A percentile compares a stretch with the other conserved stretches of the same genome.
Conservation (phyloP, 2,329 filamentous ascomycete species). For the Graphilbum fragrans region DNA sequence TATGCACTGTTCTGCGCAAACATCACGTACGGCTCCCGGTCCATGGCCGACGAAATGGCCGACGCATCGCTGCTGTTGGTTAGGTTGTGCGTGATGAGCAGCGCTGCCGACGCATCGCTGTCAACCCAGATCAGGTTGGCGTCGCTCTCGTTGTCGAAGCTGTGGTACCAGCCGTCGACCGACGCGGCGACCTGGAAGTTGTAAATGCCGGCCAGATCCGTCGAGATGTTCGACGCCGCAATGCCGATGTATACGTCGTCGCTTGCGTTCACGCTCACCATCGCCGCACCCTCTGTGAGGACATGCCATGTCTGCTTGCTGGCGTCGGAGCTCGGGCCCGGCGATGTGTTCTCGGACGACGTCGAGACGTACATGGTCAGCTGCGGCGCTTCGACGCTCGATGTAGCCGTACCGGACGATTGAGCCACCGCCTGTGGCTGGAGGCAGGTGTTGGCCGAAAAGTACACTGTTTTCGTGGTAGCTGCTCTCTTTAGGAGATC, state of each 20-base stretch:
- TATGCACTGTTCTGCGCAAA: slow-evolving; percentile 57
- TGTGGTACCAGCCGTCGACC: slow-evolving; percentile 65
- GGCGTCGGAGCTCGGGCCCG: slow-evolving; percentile 46
- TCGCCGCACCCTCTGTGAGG: slow-evolving; percentile 60
- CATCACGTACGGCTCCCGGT: slow-evolving; percentile 56
- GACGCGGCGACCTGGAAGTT: slow-evolving; percentile 75
- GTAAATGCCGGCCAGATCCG: slow-evolving; percentile 53
- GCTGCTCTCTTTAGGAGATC: not conserved
- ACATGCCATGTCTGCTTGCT: slow-evolving; percentile 29
- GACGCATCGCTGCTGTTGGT: slow-evolving; percentile 39
- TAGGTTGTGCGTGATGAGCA: slow-evolving; percentile 68
- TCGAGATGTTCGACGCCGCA: slow-evolving; percentile 52
- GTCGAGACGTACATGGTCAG: slow-evolving; percentile 68
- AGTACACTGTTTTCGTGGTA: slow-evolving; percentile 47
- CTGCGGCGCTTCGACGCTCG: slow-evolving; percentile 47
- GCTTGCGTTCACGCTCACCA: slow-evolving; percentile 47
- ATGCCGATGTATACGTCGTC: slow-evolving; percentile 67
- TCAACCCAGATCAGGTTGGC: slow-evolving; percentile 68
- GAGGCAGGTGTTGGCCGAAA: slow-evolving; percentile 77
- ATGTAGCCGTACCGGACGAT: slow-evolving; percentile 14
- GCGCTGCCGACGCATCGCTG: slow-evolving; percentile 64
- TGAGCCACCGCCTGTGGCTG: slow-evolving; percentile 51
- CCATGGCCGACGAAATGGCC: slow-evolving; percentile 41
- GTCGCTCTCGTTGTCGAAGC: slow-evolving; percentile 36
- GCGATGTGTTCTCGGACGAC: slow-evolving; percentile 47